Conservation (phyloP, 495 filamentous ascomycete species). For the Talaromyces thailandensis region DNA sequence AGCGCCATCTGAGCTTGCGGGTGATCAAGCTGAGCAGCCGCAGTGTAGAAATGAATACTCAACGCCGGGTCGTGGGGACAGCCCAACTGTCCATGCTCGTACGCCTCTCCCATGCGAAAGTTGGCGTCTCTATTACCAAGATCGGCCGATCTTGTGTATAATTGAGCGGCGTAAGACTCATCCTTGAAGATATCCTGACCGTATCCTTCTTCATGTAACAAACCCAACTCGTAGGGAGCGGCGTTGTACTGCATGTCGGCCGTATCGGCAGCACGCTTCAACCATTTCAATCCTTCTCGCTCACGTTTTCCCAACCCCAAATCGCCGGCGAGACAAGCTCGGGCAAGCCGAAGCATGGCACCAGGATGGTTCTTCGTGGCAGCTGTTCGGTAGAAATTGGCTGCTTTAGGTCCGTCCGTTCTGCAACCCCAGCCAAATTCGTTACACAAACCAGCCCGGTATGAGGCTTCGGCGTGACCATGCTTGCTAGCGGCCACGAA, state of each 20-base stretch:
- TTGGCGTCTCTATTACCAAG: conserved; percentile 79
- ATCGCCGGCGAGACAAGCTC: conserved; percentile 81
- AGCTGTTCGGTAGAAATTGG: conserved; percentile 82
- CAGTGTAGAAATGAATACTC: conserved; percentile 95
- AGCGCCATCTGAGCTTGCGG: conserved; percentile 96
- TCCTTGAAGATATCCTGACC: conserved; percentile 91
- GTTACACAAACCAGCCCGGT: conserved; percentile 88
- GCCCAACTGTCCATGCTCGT: conserved; percentile 81
- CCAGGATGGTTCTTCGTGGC: conserved; percentile 93
- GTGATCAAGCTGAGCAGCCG: conserved; percentile 75
- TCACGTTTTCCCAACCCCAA: conserved; percentile 79
- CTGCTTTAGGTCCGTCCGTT: conserved; percentile 80
- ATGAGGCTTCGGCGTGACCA: conserved; percentile 92
- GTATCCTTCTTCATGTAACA: conserved; percentile 80
- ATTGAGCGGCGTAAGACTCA: conserved; percentile 79
- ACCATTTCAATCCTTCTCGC: conserved; percentile 90
- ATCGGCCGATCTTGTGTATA: conserved; percentile 91
- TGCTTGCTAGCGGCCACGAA: conserved; percentile 95
- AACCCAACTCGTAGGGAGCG: conserved; percentile 83
- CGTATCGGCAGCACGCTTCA: conserved; percentile 83
- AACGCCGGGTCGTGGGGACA: conserved; percentile 88
- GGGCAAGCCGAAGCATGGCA: conserved; percentile 84
- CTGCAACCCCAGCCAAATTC: conserved; percentile 96
- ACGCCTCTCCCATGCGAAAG: conserved; percentile 87
- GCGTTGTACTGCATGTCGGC: conserved; percentile 87